Evolutionary conservation across 139 green algal genomes (phyloP), one percentile per base, ranked within the genome.

Genomic region (Limnomonas spitsbergensis): DNA sequence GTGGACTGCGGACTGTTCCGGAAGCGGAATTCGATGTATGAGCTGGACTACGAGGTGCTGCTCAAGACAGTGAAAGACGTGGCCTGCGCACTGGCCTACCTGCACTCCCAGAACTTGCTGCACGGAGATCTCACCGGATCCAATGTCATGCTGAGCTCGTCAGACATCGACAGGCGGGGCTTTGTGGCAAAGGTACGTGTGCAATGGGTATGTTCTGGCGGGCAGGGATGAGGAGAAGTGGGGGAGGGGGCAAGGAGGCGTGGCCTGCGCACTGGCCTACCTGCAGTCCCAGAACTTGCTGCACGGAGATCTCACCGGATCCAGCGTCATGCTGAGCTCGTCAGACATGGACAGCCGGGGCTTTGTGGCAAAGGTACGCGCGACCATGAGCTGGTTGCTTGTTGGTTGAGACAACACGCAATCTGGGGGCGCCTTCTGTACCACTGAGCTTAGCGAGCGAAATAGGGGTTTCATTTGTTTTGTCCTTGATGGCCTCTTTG

Each of bases 91-190:
- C 83, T 92, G 80, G 67, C 77, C 3, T 92, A 92, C 81, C 80
- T 94, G 72, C 90, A 94, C 81, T 32, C 24, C 26, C 53, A 53
- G 24, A 80, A 70, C 77, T 79, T 94, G 7, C 75, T 93, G 61
- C 90, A 94, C 68, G 87, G 85, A 0, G 90, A 93, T 75, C 86
- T 91, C 9, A 93, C 83, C 42, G 81, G 85, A 34, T 83, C 77
- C 79, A 91, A 93, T 72, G 70, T 90, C 52, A 77, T 90, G 69
- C 83, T 90, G 34, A 27, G 36, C 2, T 6, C 53, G 26, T 34
- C 29, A 29, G 39, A 47, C 9, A 9, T 6, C 7, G 42, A 54
- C 42, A 54, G 42, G 42, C 42, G 42, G 42, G 7, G 7, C 42
- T 54, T 54, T 9, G 9, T 54, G 42, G 42, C 42, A 6, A 54